phyloP scores from a whole-genome alignment of 2,329 filamentous ascomycete species.

The Stenocarpella maydis region DNA sequence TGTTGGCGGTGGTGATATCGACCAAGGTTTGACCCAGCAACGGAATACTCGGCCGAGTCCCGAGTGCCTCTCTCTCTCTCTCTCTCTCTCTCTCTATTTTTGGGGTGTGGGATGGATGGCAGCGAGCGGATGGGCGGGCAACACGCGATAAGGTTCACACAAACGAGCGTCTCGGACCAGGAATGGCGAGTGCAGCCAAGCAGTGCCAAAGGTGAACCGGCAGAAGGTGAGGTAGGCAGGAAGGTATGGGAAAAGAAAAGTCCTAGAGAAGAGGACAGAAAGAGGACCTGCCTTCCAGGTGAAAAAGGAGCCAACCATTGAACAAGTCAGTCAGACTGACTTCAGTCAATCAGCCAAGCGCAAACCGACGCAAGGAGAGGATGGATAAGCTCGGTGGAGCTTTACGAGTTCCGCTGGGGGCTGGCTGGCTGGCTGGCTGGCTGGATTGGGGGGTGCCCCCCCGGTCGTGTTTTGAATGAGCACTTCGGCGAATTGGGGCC shows the following conservation, averaged over 20 bases:
- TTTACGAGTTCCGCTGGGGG: conserved; percentile 11
- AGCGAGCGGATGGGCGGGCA: not conserved
- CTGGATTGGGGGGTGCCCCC: no score
- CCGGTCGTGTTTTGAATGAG: conserved; percentile 24
- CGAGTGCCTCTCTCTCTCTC: conserved; percentile 7
- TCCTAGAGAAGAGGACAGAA: not conserved
- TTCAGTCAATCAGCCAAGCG: conserved; percentile 6
- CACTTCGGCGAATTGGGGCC: not conserved
- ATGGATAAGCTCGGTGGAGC: conserved; percentile 1
- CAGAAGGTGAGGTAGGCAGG: not conserved
- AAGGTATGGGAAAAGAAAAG: not conserved
- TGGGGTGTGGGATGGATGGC: not conserved
- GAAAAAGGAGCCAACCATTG: not conserved
- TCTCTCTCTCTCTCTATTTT: not conserved
- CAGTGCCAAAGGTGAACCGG: not conserved
- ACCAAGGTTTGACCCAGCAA: not conserved
- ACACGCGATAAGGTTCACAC: not conserved
- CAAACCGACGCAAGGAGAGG: conserved; percentile 19
- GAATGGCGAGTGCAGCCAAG: not conserved
- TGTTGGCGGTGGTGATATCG: not conserved
- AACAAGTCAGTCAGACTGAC: conserved; percentile 14
- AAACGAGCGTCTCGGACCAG: conserved; percentile 16
- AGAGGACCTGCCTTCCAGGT: not conserved
- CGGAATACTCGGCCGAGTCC: conserved; percentile 20
- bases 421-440: no score